Base-by-base conservation (phyloP, 2,329 filamentous ascomycete genomes). In the Thermothelomyces thermophilus region DNA sequence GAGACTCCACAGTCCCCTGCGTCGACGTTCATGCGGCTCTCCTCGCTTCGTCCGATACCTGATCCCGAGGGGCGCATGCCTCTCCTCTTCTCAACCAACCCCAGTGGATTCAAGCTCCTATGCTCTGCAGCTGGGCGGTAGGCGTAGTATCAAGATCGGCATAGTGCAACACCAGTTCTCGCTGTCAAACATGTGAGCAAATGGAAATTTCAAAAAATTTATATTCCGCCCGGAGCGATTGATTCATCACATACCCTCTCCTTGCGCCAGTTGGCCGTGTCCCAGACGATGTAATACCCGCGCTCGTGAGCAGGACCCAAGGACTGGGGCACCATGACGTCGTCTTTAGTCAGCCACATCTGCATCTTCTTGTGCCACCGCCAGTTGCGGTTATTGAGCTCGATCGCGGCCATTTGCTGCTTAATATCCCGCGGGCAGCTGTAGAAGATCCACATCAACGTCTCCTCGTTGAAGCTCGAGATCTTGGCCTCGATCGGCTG, bases 361-460 rank as follows among this genome's bases (percentile, higher is more conserved):
- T 80, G 78, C 20, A 81, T 66, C 63, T 82, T 82, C 69, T 83
- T 83, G 63, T 85, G 81, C 76, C 81, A 85, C 53, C 82, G 71
- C 82, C 82, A 85, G 63, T 82, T 82, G 17, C 82, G 75, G 51
- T 74, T 75, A 58, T 80, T 78, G 37, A 85, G 69, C 62, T 84
- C 80, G 35, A 74, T 69, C 0, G 82, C 81, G 2, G 82, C 82
- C 66, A 82, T 68, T 41, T 81, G 75, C 62, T 85, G 82, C 63
- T 82, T 80, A 31, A 76, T 62, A 59, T 84, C 81, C 39, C 75
- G 71, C 7, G 82, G 79, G 52, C 78, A 82, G 65, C 77, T 82
- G 64, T 85, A 84, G 61, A 85, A 85, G 56, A 85, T 84, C 74
- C 79, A 83, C 64, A 85, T 80, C 41, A 85, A 67, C 0, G 82